These are phyloP conservation scores for Arctium minus DNA, from an alignment of 129 eudicot species.

Conservation along the genomic window DNA sequence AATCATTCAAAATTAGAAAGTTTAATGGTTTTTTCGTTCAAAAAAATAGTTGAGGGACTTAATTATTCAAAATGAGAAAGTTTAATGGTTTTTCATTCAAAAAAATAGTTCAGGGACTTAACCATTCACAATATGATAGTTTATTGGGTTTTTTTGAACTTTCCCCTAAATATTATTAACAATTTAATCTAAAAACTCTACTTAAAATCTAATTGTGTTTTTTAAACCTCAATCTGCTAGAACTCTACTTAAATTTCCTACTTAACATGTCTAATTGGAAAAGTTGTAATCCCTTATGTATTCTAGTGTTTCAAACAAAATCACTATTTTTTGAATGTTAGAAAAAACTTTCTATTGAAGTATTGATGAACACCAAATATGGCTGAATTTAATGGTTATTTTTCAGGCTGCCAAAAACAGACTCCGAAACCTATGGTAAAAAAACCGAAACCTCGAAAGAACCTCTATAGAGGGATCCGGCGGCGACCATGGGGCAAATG, in stretches of 20 bases:
- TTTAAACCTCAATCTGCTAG: neutral
- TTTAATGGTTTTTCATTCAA: too few relatives aligned
- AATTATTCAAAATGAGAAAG: too few relatives aligned
- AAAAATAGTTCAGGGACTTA: too few relatives aligned
- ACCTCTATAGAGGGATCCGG: slow-evolving; percentile 77
- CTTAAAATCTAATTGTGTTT: neutral
- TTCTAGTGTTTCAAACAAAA: neutral
- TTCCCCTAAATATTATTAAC: too few relatives aligned
- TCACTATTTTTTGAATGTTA: neutral
- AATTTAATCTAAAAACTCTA: neutral
- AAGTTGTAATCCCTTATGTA: neutral
- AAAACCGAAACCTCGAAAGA: slow-evolving; percentile 44
- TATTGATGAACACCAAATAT: neutral
- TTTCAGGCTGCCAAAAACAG: slow-evolving; percentile 7
- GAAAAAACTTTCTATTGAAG: neutral
- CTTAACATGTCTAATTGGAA: neutral
- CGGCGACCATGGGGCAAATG: slow-evolving; percentile 96
- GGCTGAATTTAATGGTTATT: neutral
- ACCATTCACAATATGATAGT: too few relatives aligned
- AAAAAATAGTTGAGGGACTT: too few relatives aligned
- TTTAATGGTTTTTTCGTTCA: too few relatives aligned
- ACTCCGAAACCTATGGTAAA: slow-evolving; percentile 4
- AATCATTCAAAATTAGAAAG: too few relatives aligned
- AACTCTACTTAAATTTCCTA: neutral
- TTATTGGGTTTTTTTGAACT: too few relatives aligned